Conservation (phyloP, 768 basidiomycete genomes). For the Lactarius akahatsu region DNA sequence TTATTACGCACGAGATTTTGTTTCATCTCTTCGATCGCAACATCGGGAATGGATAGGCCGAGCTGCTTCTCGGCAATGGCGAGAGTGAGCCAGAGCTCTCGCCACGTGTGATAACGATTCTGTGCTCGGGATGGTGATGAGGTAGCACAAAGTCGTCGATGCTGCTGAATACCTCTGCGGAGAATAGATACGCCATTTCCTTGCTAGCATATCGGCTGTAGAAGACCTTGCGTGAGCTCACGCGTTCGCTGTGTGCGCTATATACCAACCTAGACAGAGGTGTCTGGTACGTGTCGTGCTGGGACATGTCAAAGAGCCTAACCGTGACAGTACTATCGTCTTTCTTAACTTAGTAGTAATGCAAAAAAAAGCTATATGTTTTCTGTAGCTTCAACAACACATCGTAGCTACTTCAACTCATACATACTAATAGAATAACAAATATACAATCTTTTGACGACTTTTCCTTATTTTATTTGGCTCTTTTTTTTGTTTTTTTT, state of each 20-base stretch:
- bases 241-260: too few species aligned
- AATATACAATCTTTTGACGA: too few species aligned
- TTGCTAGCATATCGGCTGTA: conserved; percentile 96
- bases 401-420: too few species aligned
- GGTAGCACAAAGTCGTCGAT: not conserved
- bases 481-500: too few species aligned
- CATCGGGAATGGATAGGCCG: conserved; percentile 83
- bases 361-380: too few species aligned
- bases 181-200: conserved; percentile 97
- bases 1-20: conserved; percentile 68
- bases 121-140: conserved; percentile 35
- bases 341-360: too few species aligned
- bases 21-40: conserved; percentile 93
- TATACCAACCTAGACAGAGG: conserved; percentile 20
- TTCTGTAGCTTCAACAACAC: too few species aligned
- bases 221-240: not conserved
- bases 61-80: conserved; percentile 96
- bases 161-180: conserved; percentile 66
- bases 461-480: too few species aligned
- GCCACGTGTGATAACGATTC: conserved; percentile 96
- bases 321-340: too few species aligned
- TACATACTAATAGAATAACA: too few species aligned
- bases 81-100: conserved; percentile 92
- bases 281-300: conserved; percentile 24
- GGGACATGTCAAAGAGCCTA: conserved; percentile 5